Base-by-base conservation (phyloP, 2,329 filamentous ascomycete genomes). In the Fusarium vanettenii region DNA sequence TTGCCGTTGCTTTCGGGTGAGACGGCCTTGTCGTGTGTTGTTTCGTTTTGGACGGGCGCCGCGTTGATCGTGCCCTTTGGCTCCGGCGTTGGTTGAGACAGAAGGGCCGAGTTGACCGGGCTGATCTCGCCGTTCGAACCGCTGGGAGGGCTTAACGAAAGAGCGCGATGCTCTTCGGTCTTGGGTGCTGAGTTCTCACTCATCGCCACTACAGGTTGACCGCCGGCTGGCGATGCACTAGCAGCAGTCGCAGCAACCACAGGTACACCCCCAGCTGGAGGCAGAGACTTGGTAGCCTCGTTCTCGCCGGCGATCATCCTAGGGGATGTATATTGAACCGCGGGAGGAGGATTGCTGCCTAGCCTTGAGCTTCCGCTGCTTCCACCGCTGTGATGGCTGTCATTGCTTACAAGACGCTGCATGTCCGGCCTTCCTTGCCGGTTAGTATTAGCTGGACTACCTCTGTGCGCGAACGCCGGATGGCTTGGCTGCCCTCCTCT, bases 101-200 rank as follows among this genome's bases (percentile, higher is more conserved):
- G 64, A 11, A 35, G 43, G 25, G 52, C 59, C 13, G 74, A 69
- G 35, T 39, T 61, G 39, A 64, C 52, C 22, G 72, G 70, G n/a
- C 72, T 75, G 39, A 71, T 22, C 57, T 71, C 65, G 5, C 66
- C 66, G 10, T 69, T 60, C 10, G 39, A 35, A 7, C 56, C 69
- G n/a, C 61, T 60, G 11, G 73, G 68, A 22, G 74, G 77, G 45
- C 69, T 78, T 11, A 76, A 66, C 6, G 75, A 74, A 25, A 77
- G 69, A 14, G 63, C 65, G 3, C 68, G 66, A 4, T 70, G 69
- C 10, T 68, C 70, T 11, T 73, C 70, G 31, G 22, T 37, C 37
- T 55, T 63, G 2, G 60, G 37, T 2, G 37, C 65, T 20, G 45
- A 25, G 5, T 61, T 64, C 37, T 37, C 41, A 18, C 63, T 60